phyloP scores from a whole-genome alignment of 1,139 yeast species.

The Candida tunisiensis region DNA sequence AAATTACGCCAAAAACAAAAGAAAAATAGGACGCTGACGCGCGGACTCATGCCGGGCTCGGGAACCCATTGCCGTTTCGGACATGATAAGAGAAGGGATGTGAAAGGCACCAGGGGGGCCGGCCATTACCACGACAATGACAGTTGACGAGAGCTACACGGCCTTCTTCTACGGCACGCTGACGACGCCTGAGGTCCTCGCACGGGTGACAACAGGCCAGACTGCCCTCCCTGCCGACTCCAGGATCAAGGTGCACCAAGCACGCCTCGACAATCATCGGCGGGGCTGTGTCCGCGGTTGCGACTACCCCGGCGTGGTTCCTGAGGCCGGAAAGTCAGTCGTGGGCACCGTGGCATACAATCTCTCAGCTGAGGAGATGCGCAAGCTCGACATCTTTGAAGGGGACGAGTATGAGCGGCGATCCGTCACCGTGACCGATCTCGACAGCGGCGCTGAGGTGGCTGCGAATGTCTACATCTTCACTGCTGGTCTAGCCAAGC shows the following conservation, averaged over 20 bases:
- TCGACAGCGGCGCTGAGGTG: not conserved
- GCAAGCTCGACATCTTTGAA: conserved; percentile 5
- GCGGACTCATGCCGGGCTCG: too few relatives aligned
- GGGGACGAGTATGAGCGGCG: conserved; percentile 7
- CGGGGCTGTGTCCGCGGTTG: conserved; percentile 2
- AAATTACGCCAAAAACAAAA: too few relatives aligned
- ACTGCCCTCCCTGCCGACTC: not conserved
- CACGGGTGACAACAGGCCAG: conserved; percentile 5
- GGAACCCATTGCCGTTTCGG: too few relatives aligned
- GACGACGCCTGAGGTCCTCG: conserved; percentile 1
- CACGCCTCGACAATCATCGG: not conserved
- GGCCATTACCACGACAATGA: too few relatives aligned
- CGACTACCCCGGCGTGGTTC: conserved; percentile 5
- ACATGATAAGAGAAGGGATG: too few relatives aligned
- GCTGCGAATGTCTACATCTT: conserved; percentile 1
- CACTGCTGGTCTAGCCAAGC: not conserved
- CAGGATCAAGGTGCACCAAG: not conserved
- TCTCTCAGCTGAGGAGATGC: conserved; percentile 3
- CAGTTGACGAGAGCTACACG: too few relatives aligned
- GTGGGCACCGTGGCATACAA: conserved; percentile 4
- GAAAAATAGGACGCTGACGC: too few relatives aligned
- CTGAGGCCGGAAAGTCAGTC: conserved; percentile 1
- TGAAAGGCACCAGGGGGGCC: too few relatives aligned
- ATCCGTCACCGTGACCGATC: conserved; percentile 3
- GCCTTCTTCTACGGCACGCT: not conserved